Evolutionary conservation across 78 protist species (phyloP).

Genomic region (Planoprotostelium fungivorum): DNA sequence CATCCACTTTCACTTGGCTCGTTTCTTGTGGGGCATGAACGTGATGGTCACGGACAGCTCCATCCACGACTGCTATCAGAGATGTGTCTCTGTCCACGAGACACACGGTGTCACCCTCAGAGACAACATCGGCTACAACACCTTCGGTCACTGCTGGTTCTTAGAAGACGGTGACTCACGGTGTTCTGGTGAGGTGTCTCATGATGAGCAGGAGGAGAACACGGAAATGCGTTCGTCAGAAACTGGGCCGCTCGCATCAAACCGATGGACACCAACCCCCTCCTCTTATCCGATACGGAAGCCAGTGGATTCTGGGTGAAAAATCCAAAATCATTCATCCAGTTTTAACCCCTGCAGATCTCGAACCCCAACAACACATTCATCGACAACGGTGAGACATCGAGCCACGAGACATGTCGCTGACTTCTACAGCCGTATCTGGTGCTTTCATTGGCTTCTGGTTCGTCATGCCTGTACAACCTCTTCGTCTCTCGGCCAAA

Average conservation of each 20-base stretch:
- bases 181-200: no score
- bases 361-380: neutral
- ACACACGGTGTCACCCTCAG: neutral
- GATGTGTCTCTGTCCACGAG: neutral
- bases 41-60: neutral
- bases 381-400: neutral
- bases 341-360: no score
- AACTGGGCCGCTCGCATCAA: neutral
- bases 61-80: neutral
- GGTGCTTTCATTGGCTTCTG: neutral
- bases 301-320: neutral
- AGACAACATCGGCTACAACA: slow-evolving; percentile 28
- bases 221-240: neutral
- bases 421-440: neutral
- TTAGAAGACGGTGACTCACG: slow-evolving; percentile 46
- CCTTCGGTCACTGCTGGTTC: slow-evolving; percentile 34
- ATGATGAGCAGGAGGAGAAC: no score
- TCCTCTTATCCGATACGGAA: neutral
- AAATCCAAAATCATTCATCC: no score
- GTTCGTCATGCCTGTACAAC: neutral
- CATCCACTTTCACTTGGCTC: neutral
- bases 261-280: neutral
- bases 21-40: neutral
- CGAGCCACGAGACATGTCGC: neutral
- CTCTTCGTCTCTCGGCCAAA: neutral